These are phyloP conservation scores for Leishmania guyanensis DNA, from an alignment of 208 protist genomes.

Conservation along the genomic window DNA sequence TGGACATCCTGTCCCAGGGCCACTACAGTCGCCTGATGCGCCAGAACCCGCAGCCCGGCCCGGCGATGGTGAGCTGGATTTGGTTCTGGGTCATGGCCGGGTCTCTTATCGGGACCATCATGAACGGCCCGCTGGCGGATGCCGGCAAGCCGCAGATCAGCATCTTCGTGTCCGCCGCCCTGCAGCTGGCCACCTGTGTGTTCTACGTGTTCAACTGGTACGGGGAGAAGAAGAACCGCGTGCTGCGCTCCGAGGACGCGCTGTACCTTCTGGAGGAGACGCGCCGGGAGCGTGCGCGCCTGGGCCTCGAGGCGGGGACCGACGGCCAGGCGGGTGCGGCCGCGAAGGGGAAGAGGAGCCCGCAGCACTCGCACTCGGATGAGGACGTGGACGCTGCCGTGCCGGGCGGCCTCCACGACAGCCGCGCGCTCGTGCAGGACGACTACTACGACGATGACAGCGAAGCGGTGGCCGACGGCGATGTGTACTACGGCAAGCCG, in stretches of 20 bases:
- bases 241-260: slow-evolving; percentile 48
- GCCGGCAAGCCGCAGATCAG: slow-evolving; percentile 40
- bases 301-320: background rate
- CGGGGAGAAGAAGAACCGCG: slow-evolving; percentile 61
- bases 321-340: background rate
- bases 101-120: slow-evolving; percentile 40
- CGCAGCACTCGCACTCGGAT: slow-evolving; percentile 8
- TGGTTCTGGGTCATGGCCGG: slow-evolving; percentile 64
- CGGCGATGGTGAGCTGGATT: slow-evolving; percentile 66
- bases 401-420: slow-evolving; percentile 4
- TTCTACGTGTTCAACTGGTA: slow-evolving; percentile 74
- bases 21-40: slow-evolving; percentile 79
- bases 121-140: slow-evolving; percentile 69
- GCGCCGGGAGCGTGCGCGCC: slow-evolving; percentile 33
- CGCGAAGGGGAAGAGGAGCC: slow-evolving; percentile 9
- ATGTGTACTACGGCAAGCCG: slow-evolving; percentile 24
- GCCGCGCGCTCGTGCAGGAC: background rate
- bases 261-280: slow-evolving; percentile 32
- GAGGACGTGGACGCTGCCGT: slow-evolving; percentile 3
- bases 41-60: slow-evolving; percentile 40
- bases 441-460: slow-evolving; percentile 9
- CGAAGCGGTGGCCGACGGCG: slow-evolving; percentile 4
- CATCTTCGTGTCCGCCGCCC: slow-evolving; percentile 56
- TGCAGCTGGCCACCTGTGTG: slow-evolving; percentile 52
- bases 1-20: slow-evolving; percentile 80